phyloP scores from a whole-genome alignment of 2,329 filamentous ascomycete species.

The Xylariaceae sp. region DNA sequence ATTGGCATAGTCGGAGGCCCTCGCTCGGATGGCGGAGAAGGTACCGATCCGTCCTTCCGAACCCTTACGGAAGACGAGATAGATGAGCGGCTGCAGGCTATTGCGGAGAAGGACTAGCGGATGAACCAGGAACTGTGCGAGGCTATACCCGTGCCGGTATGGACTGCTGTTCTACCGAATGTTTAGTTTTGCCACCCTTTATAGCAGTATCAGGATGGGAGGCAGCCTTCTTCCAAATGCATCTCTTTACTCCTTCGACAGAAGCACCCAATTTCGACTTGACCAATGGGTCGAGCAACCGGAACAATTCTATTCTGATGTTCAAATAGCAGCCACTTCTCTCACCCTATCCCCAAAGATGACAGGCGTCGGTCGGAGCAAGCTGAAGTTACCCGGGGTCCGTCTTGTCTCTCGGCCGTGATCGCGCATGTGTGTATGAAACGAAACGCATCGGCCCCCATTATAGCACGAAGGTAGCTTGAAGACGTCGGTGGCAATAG shows the following conservation, averaged over 20 bases:
- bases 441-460: background rate
- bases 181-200: constrained; percentile 11
- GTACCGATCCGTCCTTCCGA: constrained; percentile 73
- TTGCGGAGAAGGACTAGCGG: constrained; percentile 92
- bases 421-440: background rate
- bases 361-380: background rate
- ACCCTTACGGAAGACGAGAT: constrained; percentile 95
- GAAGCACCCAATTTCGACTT: constrained; percentile 14
- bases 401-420: background rate
- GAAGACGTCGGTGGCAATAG: background rate
- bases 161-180: constrained; percentile 17
- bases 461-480: background rate
- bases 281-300: constrained; percentile 1
- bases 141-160: constrained; percentile 20
- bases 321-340: constrained; percentile 6
- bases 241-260: constrained; percentile 13
- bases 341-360: constrained; percentile 8
- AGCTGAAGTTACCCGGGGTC: constrained; percentile 13
- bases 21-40: constrained; percentile 73
- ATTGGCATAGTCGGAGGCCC: constrained; percentile 95
- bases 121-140: constrained; percentile 22
- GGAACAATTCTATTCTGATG: constrained; percentile 4
- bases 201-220: constrained; percentile 14
- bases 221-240: constrained; percentile 15
- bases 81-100: constrained; percentile 94